phyloP scores from a whole-genome alignment of 495 filamentous ascomycete species.

The Lasiosphaeria hispida region DNA sequence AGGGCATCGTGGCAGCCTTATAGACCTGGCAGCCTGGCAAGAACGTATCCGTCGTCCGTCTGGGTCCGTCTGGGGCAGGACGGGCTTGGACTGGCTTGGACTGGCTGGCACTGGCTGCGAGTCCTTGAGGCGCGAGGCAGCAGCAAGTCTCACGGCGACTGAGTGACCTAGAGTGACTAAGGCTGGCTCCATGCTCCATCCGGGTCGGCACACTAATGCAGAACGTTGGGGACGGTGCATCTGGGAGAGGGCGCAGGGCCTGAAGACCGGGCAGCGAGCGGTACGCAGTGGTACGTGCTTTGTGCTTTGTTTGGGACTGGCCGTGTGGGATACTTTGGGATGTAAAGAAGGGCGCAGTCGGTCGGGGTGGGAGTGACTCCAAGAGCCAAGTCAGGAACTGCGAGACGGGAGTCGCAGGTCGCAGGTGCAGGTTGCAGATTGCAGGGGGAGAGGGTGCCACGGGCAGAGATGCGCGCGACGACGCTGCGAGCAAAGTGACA shows the following conservation, averaged over 20 bases:
- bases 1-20: constrained; percentile 32
- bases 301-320: constrained; percentile 18
- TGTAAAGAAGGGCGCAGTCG: constrained; percentile 21
- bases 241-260: constrained; percentile 30
- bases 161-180: constrained; percentile 23
- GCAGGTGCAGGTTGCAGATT: not conserved
- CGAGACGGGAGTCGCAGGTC: no score
- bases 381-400: constrained; percentile 8
- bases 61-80: constrained; percentile 15
- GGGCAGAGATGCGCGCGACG: no score
- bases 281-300: constrained; percentile 7
- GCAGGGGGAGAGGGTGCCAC: no score
- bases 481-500: no score
- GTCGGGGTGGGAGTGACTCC: constrained; percentile 10
- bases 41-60: constrained; percentile 14
- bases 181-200: constrained; percentile 15
- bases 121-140: constrained; percentile 28
- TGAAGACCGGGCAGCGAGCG: constrained; percentile 2
- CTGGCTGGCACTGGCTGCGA: constrained; percentile 8
- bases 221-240: constrained; percentile 16
- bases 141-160: constrained; percentile 21
- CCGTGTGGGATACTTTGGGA: constrained; percentile 20
- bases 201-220: constrained; percentile 30
- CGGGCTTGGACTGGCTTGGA: no score
- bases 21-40: constrained; percentile 29